Conservation (phyloP, 495 filamentous ascomycete genomes). For the Pseudevernia furfuracea region DNA sequence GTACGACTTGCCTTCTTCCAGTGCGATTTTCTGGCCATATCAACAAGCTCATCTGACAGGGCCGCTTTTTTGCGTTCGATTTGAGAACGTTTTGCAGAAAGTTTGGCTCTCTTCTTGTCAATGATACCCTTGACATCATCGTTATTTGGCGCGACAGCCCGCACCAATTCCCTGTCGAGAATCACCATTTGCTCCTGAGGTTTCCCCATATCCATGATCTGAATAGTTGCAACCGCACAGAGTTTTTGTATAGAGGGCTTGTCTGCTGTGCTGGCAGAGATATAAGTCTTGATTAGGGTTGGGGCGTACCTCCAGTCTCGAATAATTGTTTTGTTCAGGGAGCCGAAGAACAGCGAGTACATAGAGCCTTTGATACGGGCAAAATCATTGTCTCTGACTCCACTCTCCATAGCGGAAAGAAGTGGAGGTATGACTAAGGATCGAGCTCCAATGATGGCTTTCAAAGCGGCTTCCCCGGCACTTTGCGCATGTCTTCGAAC, state of each 20-base stretch:
- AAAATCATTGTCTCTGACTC: constrained; percentile 74
- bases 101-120: constrained; percentile 55
- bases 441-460: constrained; percentile 76
- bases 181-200: constrained; percentile 79
- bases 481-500: constrained; percentile 87
- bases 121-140: constrained; percentile 59
- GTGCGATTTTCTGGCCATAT: constrained; percentile 68
- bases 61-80: constrained; percentile 78
- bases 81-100: constrained; percentile 61
- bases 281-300: constrained; percentile 74
- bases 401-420: constrained; percentile 67
- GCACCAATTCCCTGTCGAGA: constrained; percentile 62
- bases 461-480: constrained; percentile 89
- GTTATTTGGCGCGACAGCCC: constrained; percentile 61
- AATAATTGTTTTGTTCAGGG: constrained; percentile 76
- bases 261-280: constrained; percentile 81
- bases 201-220: constrained; percentile 85
- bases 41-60: constrained; percentile 72
- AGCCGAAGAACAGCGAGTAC: constrained; percentile 82
- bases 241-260: constrained; percentile 91
- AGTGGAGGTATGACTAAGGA: constrained; percentile 83
- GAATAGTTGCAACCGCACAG: constrained; percentile 69
- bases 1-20: constrained; percentile 94
- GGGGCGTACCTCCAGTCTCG: constrained; percentile 92
- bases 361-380: constrained; percentile 89